Evolutionary conservation across 768 basidiomycete species (phyloP), one percentile per base, ranked within the genome.

Genomic region (Tylopilus felleus): DNA sequence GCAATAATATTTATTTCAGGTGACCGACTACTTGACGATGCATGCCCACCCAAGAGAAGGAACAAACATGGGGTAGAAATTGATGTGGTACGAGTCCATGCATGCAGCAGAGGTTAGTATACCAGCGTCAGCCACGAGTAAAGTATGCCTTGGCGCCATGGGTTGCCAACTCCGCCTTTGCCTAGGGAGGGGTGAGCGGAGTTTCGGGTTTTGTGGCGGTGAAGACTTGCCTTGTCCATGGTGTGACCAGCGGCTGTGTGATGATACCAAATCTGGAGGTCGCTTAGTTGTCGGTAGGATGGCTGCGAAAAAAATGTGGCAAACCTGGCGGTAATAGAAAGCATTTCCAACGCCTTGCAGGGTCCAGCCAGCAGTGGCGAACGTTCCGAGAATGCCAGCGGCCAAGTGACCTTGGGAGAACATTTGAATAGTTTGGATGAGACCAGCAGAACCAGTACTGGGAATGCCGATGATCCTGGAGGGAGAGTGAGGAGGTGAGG

Each of bases 381-480:
- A 71, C 16, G 84, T 76, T 44, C 92, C 85, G 50, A 98, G 78
- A 51, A 96, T 77, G 51, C 84, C 97, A 19, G 94, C 88, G 29
- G 81, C 85, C 75, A 90, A 84, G 49, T 83, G 79, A 43, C 84
- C 83, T 42, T 77, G 73, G 3, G 80, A 77, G 68, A 85, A 96
- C 77, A 88, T 83, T 55, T 84, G 78, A 60, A 98, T 90, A 43
- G 88, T 95, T 71, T 94, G 91, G 65, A 98, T 94, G 48, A 99
- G 78, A 16, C 97, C 96, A 25, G 93, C 95, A 43, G 93, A 92
- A 33, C 97, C 97, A 42, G 96, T 96, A 57, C 90, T 91, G 53
- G 94, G 93, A 63, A 97, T 88, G 60, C 96, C 96, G 68, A 98
- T 85, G 70, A 94, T 86, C 90, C 90, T 95, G 47, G 43, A 66